phyloP scores from a whole-genome alignment of 1,284 basidiomycete species.

The Cryptococcus hybrid region DNA sequence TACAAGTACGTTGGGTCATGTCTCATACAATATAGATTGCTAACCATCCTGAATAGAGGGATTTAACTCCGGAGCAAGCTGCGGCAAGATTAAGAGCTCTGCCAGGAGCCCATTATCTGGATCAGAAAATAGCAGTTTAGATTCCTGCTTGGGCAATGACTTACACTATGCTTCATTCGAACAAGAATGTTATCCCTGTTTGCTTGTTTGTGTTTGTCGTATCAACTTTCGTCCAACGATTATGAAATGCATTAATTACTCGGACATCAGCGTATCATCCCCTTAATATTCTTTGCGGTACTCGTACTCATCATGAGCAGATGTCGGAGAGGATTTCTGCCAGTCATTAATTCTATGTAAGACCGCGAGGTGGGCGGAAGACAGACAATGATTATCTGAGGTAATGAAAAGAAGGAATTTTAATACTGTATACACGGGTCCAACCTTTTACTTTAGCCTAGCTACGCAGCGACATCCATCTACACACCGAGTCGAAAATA shows the following conservation, averaged over 20 bases:
- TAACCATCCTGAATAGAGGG: slow-evolving; percentile 35
- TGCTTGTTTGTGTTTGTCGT: background rate
- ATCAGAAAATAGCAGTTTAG: slow-evolving; percentile 9
- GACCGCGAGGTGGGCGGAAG: no score
- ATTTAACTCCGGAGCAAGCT: slow-evolving; percentile 87
- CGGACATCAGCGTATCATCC: background rate
- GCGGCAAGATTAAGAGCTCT: slow-evolving; percentile 63
- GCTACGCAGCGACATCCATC: background rate
- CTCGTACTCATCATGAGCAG: no score
- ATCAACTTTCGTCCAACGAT: background rate
- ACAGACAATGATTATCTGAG: background rate
- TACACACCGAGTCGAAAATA: no score
- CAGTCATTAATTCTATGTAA: background rate
- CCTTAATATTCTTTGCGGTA: background rate
- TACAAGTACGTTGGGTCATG: slow-evolving; percentile 55
- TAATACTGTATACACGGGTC: background rate
- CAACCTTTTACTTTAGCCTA: background rate
- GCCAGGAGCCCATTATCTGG: slow-evolving; percentile 57
- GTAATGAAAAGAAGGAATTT: background rate
- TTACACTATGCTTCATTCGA: background rate
- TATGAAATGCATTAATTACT: background rate
- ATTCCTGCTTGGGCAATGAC: no score
- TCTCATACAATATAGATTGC: no score
- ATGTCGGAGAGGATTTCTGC: no score
- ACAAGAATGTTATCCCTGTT: background rate